These are phyloP conservation scores for Truncatella angustata DNA, from an alignment of 2,329 filamentous ascomycete genomes.

Conservation along the genomic window DNA sequence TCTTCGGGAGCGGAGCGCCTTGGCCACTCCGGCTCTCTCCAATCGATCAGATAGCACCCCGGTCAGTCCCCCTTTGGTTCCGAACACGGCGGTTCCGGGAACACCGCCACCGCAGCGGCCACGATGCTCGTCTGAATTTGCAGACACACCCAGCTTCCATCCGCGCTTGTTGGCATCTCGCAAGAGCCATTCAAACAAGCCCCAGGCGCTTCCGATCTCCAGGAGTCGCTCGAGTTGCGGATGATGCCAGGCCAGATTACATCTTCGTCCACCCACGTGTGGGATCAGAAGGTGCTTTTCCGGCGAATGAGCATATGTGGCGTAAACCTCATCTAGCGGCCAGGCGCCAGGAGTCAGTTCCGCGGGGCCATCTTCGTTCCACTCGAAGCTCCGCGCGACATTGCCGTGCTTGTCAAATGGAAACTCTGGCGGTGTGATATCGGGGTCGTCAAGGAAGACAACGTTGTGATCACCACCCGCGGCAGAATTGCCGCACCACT, in stretches of 20 bases:
- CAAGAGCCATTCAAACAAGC: constrained; percentile 33
- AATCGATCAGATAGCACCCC: constrained; percentile 27
- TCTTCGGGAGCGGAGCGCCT: constrained; percentile 22
- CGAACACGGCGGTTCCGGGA: constrained; percentile 32
- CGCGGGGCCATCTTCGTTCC: constrained; percentile 32
- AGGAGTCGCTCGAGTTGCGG: constrained; percentile 32
- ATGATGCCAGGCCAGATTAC: constrained; percentile 26
- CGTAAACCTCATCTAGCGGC: constrained; percentile 35
- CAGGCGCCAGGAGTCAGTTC: constrained; percentile 30
- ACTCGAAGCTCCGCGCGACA: constrained; percentile 34
- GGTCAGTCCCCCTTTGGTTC: constrained; percentile 26
- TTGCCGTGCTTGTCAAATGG: constrained; percentile 29
- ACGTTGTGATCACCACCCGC: constrained; percentile 34
- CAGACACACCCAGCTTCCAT: constrained; percentile 32
- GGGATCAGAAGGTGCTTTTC: constrained; percentile 33
- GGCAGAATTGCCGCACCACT: constrained; percentile 28
- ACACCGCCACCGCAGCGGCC: constrained; percentile 34
- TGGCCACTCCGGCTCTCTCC: constrained; percentile 18
- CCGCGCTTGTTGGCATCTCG: constrained; percentile 28
- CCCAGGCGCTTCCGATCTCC: constrained; percentile 35
- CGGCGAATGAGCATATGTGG: constrained; percentile 31
- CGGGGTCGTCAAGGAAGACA: constrained; percentile 31
- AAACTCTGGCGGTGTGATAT: constrained; percentile 22
- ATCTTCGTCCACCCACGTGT: constrained; percentile 33
- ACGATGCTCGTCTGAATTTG: constrained; percentile 34